Base-by-base conservation (phyloP, 1,284 basidiomycete genomes). In the Irpex lacteus region DNA sequence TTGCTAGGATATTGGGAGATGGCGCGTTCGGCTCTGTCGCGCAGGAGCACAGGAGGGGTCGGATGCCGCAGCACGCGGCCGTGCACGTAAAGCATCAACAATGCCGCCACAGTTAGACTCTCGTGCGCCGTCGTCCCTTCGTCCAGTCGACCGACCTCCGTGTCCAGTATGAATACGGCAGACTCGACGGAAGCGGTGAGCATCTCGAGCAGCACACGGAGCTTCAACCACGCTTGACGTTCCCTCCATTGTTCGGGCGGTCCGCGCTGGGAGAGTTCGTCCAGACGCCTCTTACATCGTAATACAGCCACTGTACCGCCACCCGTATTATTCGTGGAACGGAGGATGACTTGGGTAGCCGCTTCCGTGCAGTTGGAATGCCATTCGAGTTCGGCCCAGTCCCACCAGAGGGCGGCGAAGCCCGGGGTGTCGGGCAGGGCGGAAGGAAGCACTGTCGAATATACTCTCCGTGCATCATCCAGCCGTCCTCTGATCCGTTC, bases 371-470 rank as follows among this genome's bases (percentile, higher is more conserved):
- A 71, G 0, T 85, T 83, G 9, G 80, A 77, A n/a, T 92, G 76
- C 90, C 90, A 95, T 75, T 97, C 95, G 84, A 96, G 85, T 72
- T 95, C 91, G 0, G 91, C 92, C 94, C 94, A 98, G 59, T 91
- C 87, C 79, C 90, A 92, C 91, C 92, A 96, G 50, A 98, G 72
- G 66, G 78, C 77, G 18, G 81, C 78, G n/a, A 78, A 73, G 53
- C 77, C 81, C 6, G 72, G 68, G 26, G 76, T 72, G 6, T 70
- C 74, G 3, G 73, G 70, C 26, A 75, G 63, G 9, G 77, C 74
- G 2, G 79, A 75, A 0, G 83, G 77, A 78, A 77, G 61, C 79
- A 77, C 79, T 1, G 90, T 90, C 68, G 88, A 82, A 75, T 95
- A 98, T 2, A 98, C 85, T 69, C 94, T 94, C 13, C 95, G 83